These are phyloP conservation scores for Pistacia atlantica DNA, from an alignment of 345 rosid genomes.

Conservation along the genomic window DNA sequence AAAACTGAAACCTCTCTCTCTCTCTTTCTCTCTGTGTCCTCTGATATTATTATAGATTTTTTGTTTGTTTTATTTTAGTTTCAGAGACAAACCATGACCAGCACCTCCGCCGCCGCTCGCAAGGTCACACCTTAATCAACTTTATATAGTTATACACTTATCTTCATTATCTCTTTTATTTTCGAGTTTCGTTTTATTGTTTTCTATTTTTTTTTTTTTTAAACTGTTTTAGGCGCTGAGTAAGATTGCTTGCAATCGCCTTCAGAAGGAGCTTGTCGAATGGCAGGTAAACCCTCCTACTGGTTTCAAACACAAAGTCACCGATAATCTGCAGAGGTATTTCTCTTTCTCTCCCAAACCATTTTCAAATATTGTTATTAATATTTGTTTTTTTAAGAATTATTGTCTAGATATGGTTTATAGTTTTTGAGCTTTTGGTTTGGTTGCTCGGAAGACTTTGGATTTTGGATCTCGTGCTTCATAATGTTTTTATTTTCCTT, in stretches of 20 bases:
- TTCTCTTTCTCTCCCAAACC: neutral
- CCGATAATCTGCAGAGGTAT: slow-evolving; percentile 96
- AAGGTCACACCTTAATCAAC: slow-evolving; percentile 39
- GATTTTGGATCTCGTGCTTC: neutral
- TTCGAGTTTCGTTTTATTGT: neutral
- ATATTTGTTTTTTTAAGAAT: too few relatives aligned
- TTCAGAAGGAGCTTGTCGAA: slow-evolving; percentile 93
- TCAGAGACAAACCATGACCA: slow-evolving; percentile 55
- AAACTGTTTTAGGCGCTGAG: slow-evolving; percentile 57
- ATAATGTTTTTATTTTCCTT: neutral
- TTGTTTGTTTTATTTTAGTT: neutral
- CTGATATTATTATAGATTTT: neutral
- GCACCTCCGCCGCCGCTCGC: slow-evolving; percentile 78
- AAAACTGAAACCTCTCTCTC: neutral
- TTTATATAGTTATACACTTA: neutral
- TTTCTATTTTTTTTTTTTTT: neutral
- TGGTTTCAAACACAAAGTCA: slow-evolving; percentile 86
- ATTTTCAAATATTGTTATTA: neutral
- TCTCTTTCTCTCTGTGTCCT: slow-evolving; percentile 17
- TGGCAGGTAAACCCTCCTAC: slow-evolving; percentile 95
- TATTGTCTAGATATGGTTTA: too few relatives aligned
- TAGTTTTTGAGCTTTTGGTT: neutral
- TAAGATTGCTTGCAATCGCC: slow-evolving; percentile 92
- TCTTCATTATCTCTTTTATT: neutral
- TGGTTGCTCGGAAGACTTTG: slow-evolving; percentile 10